Base-by-base conservation (phyloP, 75 land plant genomes). In the Picea sitchensis region DNA sequence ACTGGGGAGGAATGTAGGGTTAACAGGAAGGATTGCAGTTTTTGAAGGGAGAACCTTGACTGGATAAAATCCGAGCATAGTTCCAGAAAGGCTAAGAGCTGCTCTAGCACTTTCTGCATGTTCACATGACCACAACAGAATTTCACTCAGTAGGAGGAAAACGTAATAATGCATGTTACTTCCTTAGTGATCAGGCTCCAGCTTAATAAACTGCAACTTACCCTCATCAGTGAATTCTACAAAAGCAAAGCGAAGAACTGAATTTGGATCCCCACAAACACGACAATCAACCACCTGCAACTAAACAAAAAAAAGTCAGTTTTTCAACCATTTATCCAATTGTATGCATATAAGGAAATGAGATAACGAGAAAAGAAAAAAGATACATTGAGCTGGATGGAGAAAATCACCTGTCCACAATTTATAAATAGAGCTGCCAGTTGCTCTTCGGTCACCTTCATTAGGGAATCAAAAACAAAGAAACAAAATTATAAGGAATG, bases 191-290 rank as follows among this genome's bases (percentile, higher is more conserved):
- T 20, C 21, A 71, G 36, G 1, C 3, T 41, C 44, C 21, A 18
- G 21, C 18, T 60, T 60, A 60, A 60, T 18, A 60, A 60, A 18
- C 18, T 60, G 21, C 21, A 20, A 15, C 41, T 26, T 81, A 87
- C 88, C 88, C 77, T 87, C 88, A 79, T 87, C 88, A 63, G 81
- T 79, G 54, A 87, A 84, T 68, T 87, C 88, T 67, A 87, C 79
- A 79, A 87, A 87, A 44, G 88, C 88, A 84, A 87, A 87, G 13
- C 88, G 82, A 58, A 87, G 83, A 59, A 87, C 88, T 14, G 92
- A 90, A 80, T 90, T 88, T 38, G 92, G 90, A 80, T 90, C 92
- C 21, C 92, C 92, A 80, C 92, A 90, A 3, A 90, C 80, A 44
- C 92, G 90, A 61, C 92, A 90, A 79, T 90, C 91, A 75, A 90